Base-by-base conservation (phyloP, 2,329 filamentous ascomycete genomes). In the Alternaria longipes region DNA sequence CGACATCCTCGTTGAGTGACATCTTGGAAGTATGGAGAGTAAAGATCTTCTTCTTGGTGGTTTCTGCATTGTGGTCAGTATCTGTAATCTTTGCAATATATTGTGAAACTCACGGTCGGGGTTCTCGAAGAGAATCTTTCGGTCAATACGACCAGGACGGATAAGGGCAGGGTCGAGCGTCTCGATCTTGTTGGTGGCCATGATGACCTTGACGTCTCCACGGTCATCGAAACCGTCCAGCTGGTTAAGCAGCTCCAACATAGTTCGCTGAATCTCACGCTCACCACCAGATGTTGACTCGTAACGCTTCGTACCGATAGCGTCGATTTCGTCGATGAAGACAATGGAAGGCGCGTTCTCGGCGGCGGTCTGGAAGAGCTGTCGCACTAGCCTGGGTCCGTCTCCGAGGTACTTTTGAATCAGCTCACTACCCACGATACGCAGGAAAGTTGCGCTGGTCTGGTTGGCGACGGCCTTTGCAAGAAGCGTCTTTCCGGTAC, bases 161-260 rank as follows among this genome's bases (percentile, higher is more conserved):
- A 99, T 99, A 70, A 99, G 85, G 18, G 95, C 95, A 56, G 95
- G 95, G 76, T 99, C 96, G 28, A 99, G 86, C 4, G 93, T 97
- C 71, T 99, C 96, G 70, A 99, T 99, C 88, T 99, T 99, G 89
- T 99, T 99, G 69, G 95, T 99, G 12, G 95, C 96, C 94, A 99
- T 98, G 80, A 99, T 94, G 64, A 99, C 95, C 85, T 99, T 99
- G 81, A 99, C 94, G 78, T 99, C 95, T 71, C 95, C 96, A 63
- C 95, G 92, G 80, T 99, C 96, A 77, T 99, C 95, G 82, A 99
- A 99, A 74, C 95, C 95, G 78, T 99, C 95, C 8, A 99, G 89
- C 83, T 99, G 95, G 82, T 99, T 99, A 42, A 99, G 89, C 56
- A 99, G 87, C 78, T 99, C 95, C 80, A 99, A 84, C 95, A 99